Percentiles rank a stretch among this genome's conserved stretches.
Evolutionary conservation across 352 stramenopile species (phyloP).

Genomic region (Phytopythium litorale): DNA sequence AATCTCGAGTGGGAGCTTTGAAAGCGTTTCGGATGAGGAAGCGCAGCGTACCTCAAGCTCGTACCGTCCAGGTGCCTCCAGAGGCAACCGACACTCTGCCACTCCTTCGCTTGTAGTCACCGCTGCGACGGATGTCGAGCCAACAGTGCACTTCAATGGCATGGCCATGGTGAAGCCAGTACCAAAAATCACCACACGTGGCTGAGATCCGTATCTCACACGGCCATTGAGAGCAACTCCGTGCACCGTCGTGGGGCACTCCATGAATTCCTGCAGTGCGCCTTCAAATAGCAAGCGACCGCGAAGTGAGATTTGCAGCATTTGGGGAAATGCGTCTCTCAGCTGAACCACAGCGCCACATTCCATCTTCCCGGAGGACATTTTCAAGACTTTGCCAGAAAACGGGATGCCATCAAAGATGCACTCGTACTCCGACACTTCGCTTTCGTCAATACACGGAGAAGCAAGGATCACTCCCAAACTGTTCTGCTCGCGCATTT

Average conservation of each 20-base stretch:
- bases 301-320: background rate
- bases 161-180: conserved; percentile 24
- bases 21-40: conserved; percentile 3
- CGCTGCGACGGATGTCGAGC: conserved; percentile 1
- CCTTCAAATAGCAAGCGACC: conserved; percentile 12
- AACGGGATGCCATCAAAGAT: conserved; percentile 13
- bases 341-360: conserved; percentile 9
- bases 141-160: conserved; percentile 22
- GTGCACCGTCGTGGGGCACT: conserved; percentile 18
- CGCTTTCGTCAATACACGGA: background rate
- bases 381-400: conserved; percentile 11
- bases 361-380: conserved; percentile 13
- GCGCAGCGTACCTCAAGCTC: conserved; percentile 25
- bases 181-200: conserved; percentile 19
- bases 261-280: conserved; percentile 7
- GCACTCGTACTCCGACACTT: conserved; percentile 16
- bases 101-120: conserved; percentile 19
- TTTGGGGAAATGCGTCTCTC: conserved; percentile 9
- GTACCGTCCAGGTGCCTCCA: conserved; percentile 30
- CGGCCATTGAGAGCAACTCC: conserved; percentile 6
- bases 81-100: conserved; percentile 22
- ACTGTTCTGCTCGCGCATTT: background rate
- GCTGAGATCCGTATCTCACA: conserved; percentile 14
- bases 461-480: background rate
- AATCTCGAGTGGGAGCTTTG: conserved; percentile 24